These are phyloP conservation scores for Acer campestre DNA, from an alignment of 345 rosid species.

Conservation along the genomic window DNA sequence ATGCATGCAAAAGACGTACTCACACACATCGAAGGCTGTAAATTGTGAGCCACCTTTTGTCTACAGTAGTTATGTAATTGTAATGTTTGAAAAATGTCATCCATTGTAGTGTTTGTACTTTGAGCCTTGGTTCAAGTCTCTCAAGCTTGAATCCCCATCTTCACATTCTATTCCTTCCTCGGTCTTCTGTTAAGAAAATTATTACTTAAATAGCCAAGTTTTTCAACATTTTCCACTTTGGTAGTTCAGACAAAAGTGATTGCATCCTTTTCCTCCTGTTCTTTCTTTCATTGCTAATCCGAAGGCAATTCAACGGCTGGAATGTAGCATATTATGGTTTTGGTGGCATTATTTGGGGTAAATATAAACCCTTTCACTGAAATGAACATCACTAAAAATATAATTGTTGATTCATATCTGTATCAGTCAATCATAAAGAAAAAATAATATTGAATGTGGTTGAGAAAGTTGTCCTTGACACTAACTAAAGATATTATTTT, in stretches of 20 bases:
- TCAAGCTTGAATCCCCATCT: not conserved
- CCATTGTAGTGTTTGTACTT: not conserved
- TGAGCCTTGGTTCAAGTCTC: not conserved
- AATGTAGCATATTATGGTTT: not conserved
- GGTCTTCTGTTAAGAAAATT: not conserved
- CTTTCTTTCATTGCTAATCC: not conserved
- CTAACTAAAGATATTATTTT: not conserved
- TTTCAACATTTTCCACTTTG: not conserved
- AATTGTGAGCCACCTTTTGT: not conserved
- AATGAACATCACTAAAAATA: not conserved
- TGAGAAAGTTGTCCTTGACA: not conserved
- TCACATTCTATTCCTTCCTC: not conserved
- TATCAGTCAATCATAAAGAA: not conserved
- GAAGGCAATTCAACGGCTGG: not conserved
- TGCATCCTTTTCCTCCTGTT: not conserved
- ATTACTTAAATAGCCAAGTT: not conserved
- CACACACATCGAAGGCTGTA: not conserved
- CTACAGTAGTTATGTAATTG: not conserved
- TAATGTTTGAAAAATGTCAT: not conserved
- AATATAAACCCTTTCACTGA: not conserved
- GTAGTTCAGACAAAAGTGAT: not conserved
- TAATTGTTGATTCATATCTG: constrained; percentile 4
- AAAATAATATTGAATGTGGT: not conserved
- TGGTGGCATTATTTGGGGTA: not conserved
- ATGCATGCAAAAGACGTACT: not conserved